Conservation (phyloP, 169 alveolate genomes). For the Perkinsus marinus region DNA sequence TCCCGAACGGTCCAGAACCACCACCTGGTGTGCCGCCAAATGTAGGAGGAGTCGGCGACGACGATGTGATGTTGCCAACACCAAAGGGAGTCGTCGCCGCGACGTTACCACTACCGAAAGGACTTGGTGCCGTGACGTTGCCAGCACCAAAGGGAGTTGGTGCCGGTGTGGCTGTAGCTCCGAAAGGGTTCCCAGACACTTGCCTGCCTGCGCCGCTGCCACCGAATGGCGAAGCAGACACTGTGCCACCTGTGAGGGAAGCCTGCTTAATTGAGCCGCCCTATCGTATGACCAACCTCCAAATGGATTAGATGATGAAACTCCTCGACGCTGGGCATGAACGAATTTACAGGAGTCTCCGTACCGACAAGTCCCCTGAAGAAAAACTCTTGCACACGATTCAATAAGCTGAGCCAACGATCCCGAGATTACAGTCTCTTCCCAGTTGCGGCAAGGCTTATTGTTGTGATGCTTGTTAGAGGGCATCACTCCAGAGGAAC, state of each 20-base stretch:
- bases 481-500: neutral
- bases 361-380: neutral
- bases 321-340: neutral
- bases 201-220: neutral
- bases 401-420: too few relatives aligned
- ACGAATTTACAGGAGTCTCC: neutral
- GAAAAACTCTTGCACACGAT: neutral
- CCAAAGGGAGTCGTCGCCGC: neutral
- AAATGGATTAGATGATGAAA: neutral
- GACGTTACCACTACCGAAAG: neutral
- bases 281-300: neutral
- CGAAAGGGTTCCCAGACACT: neutral
- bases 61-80: neutral
- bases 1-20: neutral
- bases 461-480: neutral
- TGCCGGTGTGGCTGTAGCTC: neutral
- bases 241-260: neutral
- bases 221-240: neutral
- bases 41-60: neutral
- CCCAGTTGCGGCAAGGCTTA: neutral
- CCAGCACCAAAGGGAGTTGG: neutral
- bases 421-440: neutral
- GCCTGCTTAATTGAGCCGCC: neutral
- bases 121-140: neutral
- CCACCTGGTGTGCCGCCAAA: neutral